phyloP scores from a whole-genome alignment of 257 asterid genomes.

The Catharanthus roseus region DNA sequence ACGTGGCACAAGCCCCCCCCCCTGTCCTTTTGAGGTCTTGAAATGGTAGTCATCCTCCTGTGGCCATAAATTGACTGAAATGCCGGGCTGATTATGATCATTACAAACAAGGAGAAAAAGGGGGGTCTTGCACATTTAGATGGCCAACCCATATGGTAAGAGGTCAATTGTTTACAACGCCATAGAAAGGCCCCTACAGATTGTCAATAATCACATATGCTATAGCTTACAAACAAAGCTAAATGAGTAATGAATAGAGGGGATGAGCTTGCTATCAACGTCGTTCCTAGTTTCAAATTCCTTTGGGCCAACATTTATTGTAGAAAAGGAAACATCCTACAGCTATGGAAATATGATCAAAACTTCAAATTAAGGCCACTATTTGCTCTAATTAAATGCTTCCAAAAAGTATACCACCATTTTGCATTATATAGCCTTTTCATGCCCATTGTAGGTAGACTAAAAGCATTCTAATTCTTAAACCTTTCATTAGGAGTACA shows the following conservation, averaged over 20 bases:
- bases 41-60: neutral
- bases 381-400: conserved; percentile 5
- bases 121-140: no score
- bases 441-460: neutral
- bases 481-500: neutral
- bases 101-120: no score
- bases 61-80: conserved; percentile 10
- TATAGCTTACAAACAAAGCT: conserved; percentile 16
- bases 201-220: neutral
- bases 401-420: neutral
- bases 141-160: conserved; percentile 1
- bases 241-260: neutral
- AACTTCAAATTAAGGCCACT: conserved; percentile 12
- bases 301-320: conserved; percentile 5
- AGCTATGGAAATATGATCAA: neutral
- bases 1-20: neutral
- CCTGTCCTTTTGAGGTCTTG: neutral
- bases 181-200: neutral
- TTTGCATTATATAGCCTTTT: neutral
- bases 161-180: neutral
- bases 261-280: conserved; percentile 4
- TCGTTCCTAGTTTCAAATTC: conserved; percentile 10
- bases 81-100: neutral
- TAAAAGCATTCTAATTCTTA: neutral
- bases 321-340: conserved; percentile 11